phyloP scores from a whole-genome alignment of 768 basidiomycete species.

The Rhizopogon roseolus region DNA sequence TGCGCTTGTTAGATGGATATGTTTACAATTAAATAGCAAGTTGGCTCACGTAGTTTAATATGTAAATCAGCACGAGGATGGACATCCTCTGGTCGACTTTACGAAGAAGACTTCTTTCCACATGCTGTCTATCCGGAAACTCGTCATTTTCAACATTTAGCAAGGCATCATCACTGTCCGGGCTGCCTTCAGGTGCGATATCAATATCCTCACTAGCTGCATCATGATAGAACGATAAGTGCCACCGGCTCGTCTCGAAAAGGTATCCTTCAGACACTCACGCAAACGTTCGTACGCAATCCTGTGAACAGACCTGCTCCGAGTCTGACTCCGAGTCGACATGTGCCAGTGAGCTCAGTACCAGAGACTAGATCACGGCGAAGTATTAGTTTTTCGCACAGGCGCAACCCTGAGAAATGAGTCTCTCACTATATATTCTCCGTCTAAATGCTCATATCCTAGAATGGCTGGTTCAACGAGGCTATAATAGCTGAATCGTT shows the following conservation, averaged over 20 bases:
- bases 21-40: background rate
- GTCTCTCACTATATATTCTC: no score
- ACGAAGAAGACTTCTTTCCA: slow-evolving; percentile 39
- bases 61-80: slow-evolving; percentile 30
- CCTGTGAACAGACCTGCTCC: slow-evolving; percentile 3
- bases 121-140: slow-evolving; percentile 20
- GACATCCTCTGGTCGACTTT: slow-evolving; percentile 31
- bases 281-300: slow-evolving; percentile 11
- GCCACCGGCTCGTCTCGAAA: background rate
- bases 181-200: background rate
- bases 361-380: no score
- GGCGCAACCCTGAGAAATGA: no score
- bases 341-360: no score
- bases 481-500: no score
- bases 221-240: background rate
- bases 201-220: slow-evolving; percentile 3
- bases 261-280: background rate
- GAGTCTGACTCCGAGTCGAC: slow-evolving; percentile 1
- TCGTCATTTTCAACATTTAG: background rate
- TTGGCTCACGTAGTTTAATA: slow-evolving; percentile 29
- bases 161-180: background rate
- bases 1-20: slow-evolving; percentile 14
- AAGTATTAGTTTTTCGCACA: no score
- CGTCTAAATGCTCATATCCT: no score
- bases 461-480: no score